Evolutionary conservation across 306 rosid species (phyloP).

Genomic region (Trichosanthes cucumerina): DNA sequence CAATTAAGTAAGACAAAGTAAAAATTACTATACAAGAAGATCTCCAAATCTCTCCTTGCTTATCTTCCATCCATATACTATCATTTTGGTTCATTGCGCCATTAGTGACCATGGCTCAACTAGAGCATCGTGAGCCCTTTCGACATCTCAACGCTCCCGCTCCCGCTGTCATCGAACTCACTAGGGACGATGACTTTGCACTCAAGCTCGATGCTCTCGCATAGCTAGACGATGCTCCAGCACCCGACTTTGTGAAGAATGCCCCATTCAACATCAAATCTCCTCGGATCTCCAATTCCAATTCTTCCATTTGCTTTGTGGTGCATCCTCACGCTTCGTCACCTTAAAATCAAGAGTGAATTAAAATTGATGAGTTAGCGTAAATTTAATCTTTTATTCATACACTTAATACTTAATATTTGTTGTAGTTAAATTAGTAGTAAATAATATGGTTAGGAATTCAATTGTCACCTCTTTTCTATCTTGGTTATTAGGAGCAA

Average conservation of each 20-base stretch:
- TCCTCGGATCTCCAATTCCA: conserved; percentile 95
- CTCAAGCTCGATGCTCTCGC: conserved; percentile 76
- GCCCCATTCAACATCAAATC: conserved; percentile 82
- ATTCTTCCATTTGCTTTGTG: conserved; percentile 50
- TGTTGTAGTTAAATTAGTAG: too few species aligned
- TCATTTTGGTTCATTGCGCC: not conserved
- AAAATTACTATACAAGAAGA: conserved; percentile 5
- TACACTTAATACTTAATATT: too few species aligned
- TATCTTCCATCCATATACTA: not conserved
- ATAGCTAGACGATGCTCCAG: conserved; percentile 59
- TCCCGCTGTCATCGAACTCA: conserved; percentile 49
- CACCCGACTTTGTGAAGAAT: conserved; percentile 64
- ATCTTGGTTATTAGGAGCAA: conserved; percentile 45
- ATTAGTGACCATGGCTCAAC: not conserved
- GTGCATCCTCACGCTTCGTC: conserved; percentile 50
- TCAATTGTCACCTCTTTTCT: conserved; percentile 56
- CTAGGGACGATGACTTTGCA: conserved; percentile 62
- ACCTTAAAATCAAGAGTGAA: conserved; percentile 22
- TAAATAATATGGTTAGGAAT: not conserved
- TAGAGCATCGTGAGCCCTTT: conserved; percentile 65
- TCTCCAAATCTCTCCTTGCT: not conserved
- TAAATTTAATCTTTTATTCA: too few species aligned
- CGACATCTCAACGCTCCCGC: conserved; percentile 64
- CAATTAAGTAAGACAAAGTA: not conserved
- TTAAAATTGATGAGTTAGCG: too few species aligned